These are phyloP conservation scores for Tylopilus felleus DNA, from an alignment of 768 basidiomycete genomes.

Conservation along the genomic window DNA sequence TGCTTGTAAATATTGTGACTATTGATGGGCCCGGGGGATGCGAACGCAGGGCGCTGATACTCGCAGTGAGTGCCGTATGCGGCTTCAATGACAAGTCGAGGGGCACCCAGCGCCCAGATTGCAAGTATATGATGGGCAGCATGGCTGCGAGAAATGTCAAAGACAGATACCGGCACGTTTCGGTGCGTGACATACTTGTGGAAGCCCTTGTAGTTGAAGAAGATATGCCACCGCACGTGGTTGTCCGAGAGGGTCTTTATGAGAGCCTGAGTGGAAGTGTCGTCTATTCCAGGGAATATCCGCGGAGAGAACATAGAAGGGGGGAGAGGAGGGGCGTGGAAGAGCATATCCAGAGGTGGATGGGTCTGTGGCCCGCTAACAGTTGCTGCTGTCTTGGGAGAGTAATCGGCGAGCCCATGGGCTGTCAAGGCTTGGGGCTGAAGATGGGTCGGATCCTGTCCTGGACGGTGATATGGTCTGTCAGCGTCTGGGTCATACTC, in stretches of 20 bases:
- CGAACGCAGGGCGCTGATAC: constrained; percentile 37
- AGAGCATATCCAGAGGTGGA: constrained; percentile 19
- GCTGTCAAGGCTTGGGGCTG: constrained; percentile 13
- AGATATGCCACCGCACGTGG: constrained; percentile 51
- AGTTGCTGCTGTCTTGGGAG: constrained; percentile 17
- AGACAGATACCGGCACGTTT: constrained; percentile 6
- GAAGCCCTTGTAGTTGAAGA: constrained; percentile 42
- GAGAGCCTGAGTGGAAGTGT: constrained; percentile 39
- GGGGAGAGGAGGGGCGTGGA: constrained; percentile 25
- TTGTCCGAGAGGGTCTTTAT: constrained; percentile 45
- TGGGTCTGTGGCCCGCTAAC: background rate
- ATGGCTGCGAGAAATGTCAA: constrained; percentile 41
- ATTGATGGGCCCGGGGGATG: constrained; percentile 19
- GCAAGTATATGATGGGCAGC: constrained; percentile 55
- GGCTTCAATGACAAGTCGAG: constrained; percentile 37
- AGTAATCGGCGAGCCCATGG: constrained; percentile 23
- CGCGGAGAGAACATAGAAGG: constrained; percentile 33
- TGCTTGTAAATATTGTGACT: constrained; percentile 49
- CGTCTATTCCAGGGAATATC: constrained; percentile 34
- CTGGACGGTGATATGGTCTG: constrained; percentile 18
- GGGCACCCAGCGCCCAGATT: constrained; percentile 58
- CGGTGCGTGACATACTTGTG: constrained; percentile 27
- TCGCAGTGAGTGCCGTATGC: constrained; percentile 41
- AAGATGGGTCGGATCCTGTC: constrained; percentile 21
- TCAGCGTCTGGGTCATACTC: constrained; percentile 9